These are phyloP conservation scores for Botrytis squamosa DNA, from an alignment of 2,329 filamentous ascomycete species.

Conservation along the genomic window DNA sequence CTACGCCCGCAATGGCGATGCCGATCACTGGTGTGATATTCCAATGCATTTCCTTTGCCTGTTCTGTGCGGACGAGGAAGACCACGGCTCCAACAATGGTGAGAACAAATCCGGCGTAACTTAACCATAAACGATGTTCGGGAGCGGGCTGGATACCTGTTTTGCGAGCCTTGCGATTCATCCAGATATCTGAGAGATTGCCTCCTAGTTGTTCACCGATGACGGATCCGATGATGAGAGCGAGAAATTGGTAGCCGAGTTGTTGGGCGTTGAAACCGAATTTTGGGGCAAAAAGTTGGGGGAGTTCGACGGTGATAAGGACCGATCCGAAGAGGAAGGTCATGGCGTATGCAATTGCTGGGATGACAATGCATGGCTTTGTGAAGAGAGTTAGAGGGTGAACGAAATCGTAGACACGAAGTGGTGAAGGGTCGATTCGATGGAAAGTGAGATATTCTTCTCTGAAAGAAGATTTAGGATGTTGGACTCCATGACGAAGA, in stretches of 20 bases:
- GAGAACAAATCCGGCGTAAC: slow-evolving; percentile 52
- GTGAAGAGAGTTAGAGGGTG: slow-evolving; percentile 47
- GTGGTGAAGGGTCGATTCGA: slow-evolving; percentile 53
- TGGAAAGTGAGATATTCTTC: slow-evolving; percentile 43
- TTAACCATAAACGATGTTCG: slow-evolving; percentile 57
- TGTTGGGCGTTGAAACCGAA: slow-evolving; percentile 59
- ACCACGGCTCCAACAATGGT: slow-evolving; percentile 52
- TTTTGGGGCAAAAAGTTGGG: slow-evolving; percentile 54
- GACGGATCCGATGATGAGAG: slow-evolving; percentile 55
- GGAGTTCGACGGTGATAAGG: slow-evolving; percentile 56
- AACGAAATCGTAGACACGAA: slow-evolving; percentile 51
- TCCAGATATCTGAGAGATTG: slow-evolving; percentile 53
- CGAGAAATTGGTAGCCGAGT: slow-evolving; percentile 57
- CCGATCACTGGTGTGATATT: slow-evolving; percentile 58
- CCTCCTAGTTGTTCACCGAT: slow-evolving; percentile 60
- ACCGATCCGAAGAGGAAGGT: slow-evolving; percentile 56
- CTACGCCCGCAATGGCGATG: slow-evolving; percentile 50
- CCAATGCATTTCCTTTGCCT: slow-evolving; percentile 47
- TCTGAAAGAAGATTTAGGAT: slow-evolving; percentile 30
- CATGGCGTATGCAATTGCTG: slow-evolving; percentile 55
- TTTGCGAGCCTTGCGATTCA: slow-evolving; percentile 44
- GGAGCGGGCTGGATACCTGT: slow-evolving; percentile 41
- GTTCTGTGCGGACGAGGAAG: slow-evolving; percentile 52
- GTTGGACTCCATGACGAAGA: slow-evolving; percentile 37
- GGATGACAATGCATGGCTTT: slow-evolving; percentile 50